A percentile compares a stretch with the other conserved stretches of the same genome.
Conservation (phyloP, 768 basidiomycete species). For the Imleria badia region DNA sequence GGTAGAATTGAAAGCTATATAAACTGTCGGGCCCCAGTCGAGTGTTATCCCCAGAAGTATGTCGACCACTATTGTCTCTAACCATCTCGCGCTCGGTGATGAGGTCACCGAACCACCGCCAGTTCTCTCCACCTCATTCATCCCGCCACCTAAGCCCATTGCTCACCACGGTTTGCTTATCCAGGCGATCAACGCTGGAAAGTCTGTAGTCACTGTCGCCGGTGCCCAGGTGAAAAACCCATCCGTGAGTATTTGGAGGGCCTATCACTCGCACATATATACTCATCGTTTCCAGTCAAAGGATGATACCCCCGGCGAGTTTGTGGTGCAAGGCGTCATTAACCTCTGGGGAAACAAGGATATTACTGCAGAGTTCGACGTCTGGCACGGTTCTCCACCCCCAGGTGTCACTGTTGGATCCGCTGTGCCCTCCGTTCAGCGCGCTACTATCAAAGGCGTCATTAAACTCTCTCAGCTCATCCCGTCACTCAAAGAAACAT, state of each 20-base stretch:
- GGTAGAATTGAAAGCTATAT: neutral
- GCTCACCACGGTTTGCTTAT: neutral
- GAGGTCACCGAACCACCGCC: neutral
- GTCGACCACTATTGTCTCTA: neutral
- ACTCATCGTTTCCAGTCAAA: neutral
- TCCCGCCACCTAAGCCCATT: neutral
- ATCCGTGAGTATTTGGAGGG: neutral
- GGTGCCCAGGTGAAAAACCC: neutral
- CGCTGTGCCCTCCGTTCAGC: constrained; percentile 1
- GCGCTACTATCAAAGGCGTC: neutral
- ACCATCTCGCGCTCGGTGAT: neutral
- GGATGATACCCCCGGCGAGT: neutral
- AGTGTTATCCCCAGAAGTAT: neutral
- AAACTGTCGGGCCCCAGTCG: neutral
- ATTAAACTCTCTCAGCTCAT: constrained; percentile 5
- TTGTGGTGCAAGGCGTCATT: neutral
- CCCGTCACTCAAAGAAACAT: neutral
- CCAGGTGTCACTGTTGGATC: neutral
- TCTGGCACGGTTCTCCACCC: constrained; percentile 5
- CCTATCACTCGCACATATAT: neutral
- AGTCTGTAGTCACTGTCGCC: neutral
- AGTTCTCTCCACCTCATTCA: neutral
- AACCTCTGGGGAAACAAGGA: constrained; percentile 3
- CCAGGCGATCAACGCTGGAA: neutral
- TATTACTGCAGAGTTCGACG: neutral